A percentile compares a stretch with the other conserved stretches of the same genome.
phyloP scores from a whole-genome alignment of 2,329 filamentous ascomycete species.

The Xylaria polymorpha region DNA sequence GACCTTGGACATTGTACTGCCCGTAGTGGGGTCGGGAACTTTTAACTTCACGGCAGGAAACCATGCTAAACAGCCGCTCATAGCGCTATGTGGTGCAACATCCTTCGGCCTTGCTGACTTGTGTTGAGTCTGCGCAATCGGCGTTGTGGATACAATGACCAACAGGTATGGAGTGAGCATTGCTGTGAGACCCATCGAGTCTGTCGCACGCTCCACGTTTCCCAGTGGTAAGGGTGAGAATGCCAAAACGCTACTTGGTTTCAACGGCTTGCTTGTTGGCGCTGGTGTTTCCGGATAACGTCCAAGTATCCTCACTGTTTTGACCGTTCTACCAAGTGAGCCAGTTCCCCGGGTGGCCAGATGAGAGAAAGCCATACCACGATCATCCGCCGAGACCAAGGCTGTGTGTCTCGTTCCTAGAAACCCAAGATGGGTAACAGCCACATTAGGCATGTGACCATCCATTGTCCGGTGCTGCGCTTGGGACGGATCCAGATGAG shows the following conservation, averaged over 20 bases:
- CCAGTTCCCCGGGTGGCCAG: slow-evolving; percentile 92
- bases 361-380: slow-evolving; percentile 98
- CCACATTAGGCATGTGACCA: slow-evolving; percentile 82
- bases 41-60: slow-evolving; percentile 96
- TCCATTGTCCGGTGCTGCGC: slow-evolving; percentile 75
- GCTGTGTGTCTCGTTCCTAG: slow-evolving; percentile 93
- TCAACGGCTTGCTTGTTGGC: slow-evolving; percentile 74
- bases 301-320: slow-evolving; percentile 89
- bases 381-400: slow-evolving; percentile 92
- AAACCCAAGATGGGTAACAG: slow-evolving; percentile 93
- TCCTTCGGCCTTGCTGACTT: slow-evolving; percentile 94
- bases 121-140: slow-evolving; percentile 94
- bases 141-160: slow-evolving; percentile 97
- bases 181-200: slow-evolving; percentile 89
- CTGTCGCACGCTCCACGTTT: slow-evolving; percentile 91
- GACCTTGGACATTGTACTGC: slow-evolving; percentile 77
- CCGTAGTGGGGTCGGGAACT: slow-evolving; percentile 72
- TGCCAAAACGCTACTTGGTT: slow-evolving; percentile 93
- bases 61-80: slow-evolving; percentile 96
- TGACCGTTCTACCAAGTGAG: slow-evolving; percentile 84
- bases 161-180: slow-evolving; percentile 95
- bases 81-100: slow-evolving; percentile 85
- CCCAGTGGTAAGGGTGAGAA: slow-evolving; percentile 91
- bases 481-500: slow-evolving; percentile 75
- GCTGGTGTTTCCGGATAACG: slow-evolving; percentile 81